Percentiles rank a stretch among this genome's conserved stretches.
Conservation (phyloP, 2,329 filamentous ascomycete species). For the Metarhizium rileyi region DNA sequence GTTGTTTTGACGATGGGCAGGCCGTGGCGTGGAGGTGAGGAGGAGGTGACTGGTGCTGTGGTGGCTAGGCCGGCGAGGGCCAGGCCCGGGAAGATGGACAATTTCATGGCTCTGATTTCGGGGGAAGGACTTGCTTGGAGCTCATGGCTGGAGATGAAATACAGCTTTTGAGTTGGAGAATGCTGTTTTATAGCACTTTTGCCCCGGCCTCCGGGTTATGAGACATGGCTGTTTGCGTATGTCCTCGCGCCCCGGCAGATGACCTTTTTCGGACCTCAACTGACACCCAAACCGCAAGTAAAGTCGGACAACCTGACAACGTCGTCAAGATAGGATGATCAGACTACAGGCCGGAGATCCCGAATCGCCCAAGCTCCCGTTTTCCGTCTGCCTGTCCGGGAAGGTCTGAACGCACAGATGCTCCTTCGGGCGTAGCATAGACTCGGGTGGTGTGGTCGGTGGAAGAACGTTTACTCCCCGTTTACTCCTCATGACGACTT, state of each 20-base stretch:
- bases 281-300: neutral
- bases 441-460: neutral
- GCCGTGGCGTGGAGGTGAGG: neutral
- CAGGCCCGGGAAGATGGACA: neutral
- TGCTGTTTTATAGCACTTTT: neutral
- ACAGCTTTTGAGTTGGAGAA: neutral
- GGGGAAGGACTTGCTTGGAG: neutral
- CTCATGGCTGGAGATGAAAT: neutral
- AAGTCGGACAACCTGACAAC: neutral
- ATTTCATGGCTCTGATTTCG: neutral
- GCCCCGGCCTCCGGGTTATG: neutral
- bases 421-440: neutral
- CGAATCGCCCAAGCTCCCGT: neutral
- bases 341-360: neutral
- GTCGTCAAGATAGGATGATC: neutral
- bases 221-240: neutral
- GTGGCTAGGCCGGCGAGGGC: neutral
- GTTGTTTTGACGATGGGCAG: conserved; percentile 10
- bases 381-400: neutral
- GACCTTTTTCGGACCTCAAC: neutral
- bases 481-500: neutral
- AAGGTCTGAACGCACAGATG: neutral
- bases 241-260: neutral
- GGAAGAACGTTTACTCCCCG: neutral
- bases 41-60: neutral